These are phyloP conservation scores for Acer saccharum DNA, from an alignment of 345 rosid genomes.

Conservation along the genomic window DNA sequence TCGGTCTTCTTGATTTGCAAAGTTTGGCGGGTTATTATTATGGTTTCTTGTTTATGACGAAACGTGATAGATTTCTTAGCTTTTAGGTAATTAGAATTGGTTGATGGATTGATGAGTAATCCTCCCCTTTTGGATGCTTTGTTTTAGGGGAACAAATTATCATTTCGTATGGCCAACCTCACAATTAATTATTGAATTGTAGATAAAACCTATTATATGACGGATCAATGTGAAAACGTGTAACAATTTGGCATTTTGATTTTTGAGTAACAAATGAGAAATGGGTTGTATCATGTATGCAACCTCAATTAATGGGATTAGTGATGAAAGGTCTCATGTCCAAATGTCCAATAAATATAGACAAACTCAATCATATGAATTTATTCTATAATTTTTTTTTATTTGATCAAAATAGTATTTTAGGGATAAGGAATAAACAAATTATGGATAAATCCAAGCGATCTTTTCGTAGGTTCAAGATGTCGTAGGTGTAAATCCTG, in stretches of 20 bases:
- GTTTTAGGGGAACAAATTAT: neutral
- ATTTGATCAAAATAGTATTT: no score
- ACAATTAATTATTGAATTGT: neutral
- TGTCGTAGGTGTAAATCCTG: no score
- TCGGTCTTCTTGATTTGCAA: neutral
- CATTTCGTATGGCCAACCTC: neutral
- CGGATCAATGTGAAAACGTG: neutral
- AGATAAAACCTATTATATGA: neutral
- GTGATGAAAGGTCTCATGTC: no score
- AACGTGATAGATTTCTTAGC: neutral
- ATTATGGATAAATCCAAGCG: no score
- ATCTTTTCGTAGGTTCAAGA: no score
- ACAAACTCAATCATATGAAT: no score
- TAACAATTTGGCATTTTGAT: neutral
- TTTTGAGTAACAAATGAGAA: neutral
- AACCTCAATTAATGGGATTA: no score
- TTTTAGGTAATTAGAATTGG: neutral
- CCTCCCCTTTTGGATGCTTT: neutral
- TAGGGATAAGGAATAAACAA: no score
- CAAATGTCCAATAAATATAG: no score
- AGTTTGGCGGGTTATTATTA: neutral
- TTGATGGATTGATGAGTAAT: neutral
- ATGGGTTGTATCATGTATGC: neutral
- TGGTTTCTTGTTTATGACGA: neutral
- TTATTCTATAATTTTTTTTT: no score